Base-by-base conservation (phyloP, 371 early-diverging fungal species). In the Rhizopus microsporus region DNA sequence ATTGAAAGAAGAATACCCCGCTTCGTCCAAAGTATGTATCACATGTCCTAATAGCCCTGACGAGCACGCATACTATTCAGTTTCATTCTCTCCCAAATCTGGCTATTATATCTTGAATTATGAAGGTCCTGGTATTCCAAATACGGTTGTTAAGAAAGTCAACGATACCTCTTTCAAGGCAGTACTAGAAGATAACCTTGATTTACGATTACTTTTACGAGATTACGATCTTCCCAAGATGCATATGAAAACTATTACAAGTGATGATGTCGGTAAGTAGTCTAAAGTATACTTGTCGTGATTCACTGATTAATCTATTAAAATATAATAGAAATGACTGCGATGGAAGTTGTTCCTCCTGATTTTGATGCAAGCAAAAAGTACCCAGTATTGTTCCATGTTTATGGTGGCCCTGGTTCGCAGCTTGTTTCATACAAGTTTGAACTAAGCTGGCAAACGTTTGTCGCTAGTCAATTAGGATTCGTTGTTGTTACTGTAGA, bases 361-460 rank as follows among this genome's bases (percentile, higher is more conserved):
- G 84, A 87, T 49, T 97, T 97, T 67, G 83, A 95, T 47, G 73
- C 72, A 3, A 69, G 49, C 10, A 78, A 77, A 29, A 71, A 77
- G 7, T 95, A 97, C 59, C 94, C 94, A n/a, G 93, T 96, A 1
- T 60, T 96, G 30, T 89, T 96, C 72, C 82, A 86, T 63, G 90
- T 93, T 12, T 96, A 95, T 66, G 97, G 96, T 30, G 98, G 98
- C 3, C 97, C 97, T 33, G 86, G 85, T 56, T 94, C 95, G 12
- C 97, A 98, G 64, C 59, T 86, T 34, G 97, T 92, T 2, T 78
- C 84, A 13, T 79, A 86, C 23, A 68, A 74, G 48, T 94, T 88
- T 63, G 63, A 71, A 7, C 73, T 91, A n/a, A 86, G 85, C 55
- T 90, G 90, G 80, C 86, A 90, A 47, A 83, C 83, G 7, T 86